Conservation (phyloP, 495 filamentous ascomycete species). For the Podospora didyma region DNA sequence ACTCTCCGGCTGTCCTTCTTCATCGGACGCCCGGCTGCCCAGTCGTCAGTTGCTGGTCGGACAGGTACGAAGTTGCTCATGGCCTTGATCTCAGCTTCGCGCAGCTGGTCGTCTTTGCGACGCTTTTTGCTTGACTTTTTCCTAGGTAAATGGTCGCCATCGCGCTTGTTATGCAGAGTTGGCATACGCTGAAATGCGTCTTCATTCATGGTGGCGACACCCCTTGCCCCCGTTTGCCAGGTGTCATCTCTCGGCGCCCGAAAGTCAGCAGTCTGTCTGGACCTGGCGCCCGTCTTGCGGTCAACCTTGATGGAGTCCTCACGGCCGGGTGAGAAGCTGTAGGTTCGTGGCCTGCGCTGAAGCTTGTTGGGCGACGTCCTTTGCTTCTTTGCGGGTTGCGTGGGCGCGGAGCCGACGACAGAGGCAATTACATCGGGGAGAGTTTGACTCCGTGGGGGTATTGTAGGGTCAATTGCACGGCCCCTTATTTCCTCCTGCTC, state of each 20-base stretch:
- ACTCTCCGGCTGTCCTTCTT: conserved; percentile 62
- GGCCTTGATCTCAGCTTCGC: conserved; percentile 83
- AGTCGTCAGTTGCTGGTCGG: conserved; percentile 51
- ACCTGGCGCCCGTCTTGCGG: conserved; percentile 25
- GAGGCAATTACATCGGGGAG: conserved; percentile 23
- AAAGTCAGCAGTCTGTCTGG: no score
- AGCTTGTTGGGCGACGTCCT: conserved; percentile 43
- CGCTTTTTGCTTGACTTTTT: conserved; percentile 73
- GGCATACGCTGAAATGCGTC: conserved; percentile 52
- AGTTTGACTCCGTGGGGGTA: conserved; percentile 36
- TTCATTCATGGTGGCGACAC: conserved; percentile 27
- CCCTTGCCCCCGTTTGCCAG: conserved; percentile 16
- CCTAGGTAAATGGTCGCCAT: conserved; percentile 54
- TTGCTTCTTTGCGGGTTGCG: conserved; percentile 25
- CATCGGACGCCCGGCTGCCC: conserved; percentile 45
- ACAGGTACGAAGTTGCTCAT: conserved; percentile 69
- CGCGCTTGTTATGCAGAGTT: conserved; percentile 59
- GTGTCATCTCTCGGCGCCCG: background rate
- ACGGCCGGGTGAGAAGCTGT: conserved; percentile 52
- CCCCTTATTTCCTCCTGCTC: conserved; percentile 27
- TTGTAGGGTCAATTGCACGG: conserved; percentile 21
- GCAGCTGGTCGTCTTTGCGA: conserved; percentile 63
- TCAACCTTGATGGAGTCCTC: conserved; percentile 41
- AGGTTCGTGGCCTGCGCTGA: conserved; percentile 43
- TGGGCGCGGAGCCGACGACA: conserved; percentile 10